These are phyloP conservation scores for Tieghemiomyces parasiticus DNA, from an alignment of 192 early-diverging fungal genomes.

Conservation along the genomic window DNA sequence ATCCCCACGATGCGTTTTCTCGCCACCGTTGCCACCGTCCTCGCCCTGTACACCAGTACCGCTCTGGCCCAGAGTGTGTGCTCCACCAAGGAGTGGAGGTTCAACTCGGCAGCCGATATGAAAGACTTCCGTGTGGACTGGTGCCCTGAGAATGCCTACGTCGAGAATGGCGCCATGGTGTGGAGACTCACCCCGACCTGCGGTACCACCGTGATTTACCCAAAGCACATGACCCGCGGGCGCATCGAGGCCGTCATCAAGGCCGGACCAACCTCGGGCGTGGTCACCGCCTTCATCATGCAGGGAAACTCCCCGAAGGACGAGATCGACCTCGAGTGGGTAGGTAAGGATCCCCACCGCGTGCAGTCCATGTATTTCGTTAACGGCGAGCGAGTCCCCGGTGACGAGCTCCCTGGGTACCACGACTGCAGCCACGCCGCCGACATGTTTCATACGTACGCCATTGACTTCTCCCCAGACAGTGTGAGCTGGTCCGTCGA, in stretches of 20 bases:
- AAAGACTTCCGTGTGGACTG: conserved; percentile 22
- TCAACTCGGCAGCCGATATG: conserved; percentile 10
- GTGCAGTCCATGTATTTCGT: conserved; percentile 37
- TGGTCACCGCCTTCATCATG: conserved; percentile 35
- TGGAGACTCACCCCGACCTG: conserved; percentile 23
- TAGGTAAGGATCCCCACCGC: conserved; percentile 33
- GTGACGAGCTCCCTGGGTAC: conserved; percentile 19
- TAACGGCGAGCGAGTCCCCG: conserved; percentile 23
- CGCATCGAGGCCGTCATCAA: conserved; percentile 22
- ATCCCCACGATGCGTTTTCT: too few species aligned
- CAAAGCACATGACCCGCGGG: conserved; percentile 19
- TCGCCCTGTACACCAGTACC: too few species aligned
- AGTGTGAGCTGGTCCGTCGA: conserved; percentile 43
- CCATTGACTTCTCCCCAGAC: conserved; percentile 37
- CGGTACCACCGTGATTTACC: conserved; percentile 25
- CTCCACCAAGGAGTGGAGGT: conserved; percentile 1
- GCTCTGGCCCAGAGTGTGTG: neutral
- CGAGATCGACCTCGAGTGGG: conserved; percentile 49
- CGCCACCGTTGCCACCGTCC: too few species aligned
- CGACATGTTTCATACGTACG: conserved; percentile 32
- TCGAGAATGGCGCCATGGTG: conserved; percentile 15
- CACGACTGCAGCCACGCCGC: conserved; percentile 22
- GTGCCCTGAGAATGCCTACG: conserved; percentile 27
- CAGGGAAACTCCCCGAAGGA: conserved; percentile 28
- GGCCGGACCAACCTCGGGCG: conserved; percentile 25